phyloP scores from a whole-genome alignment of 805 yeast genomes.

The Starmera amethionina region DNA sequence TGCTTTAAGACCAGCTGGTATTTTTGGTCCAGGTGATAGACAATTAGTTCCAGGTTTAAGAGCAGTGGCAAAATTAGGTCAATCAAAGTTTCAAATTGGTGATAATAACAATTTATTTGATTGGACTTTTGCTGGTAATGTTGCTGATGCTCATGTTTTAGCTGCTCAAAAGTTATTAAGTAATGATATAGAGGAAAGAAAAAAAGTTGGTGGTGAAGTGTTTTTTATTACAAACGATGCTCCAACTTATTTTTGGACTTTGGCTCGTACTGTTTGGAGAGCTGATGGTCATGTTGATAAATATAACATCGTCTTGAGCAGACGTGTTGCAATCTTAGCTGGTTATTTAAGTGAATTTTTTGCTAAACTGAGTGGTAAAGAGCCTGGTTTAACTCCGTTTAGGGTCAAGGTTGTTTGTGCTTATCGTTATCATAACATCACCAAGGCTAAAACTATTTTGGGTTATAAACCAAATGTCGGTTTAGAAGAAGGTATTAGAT shows the following conservation, averaged over 20 bases:
- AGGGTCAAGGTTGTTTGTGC: constrained; percentile 92
- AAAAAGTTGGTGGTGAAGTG: constrained; percentile 67
- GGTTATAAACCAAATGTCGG: constrained; percentile 77
- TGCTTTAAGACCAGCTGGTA: constrained; percentile 94
- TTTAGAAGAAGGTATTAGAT: constrained; percentile 68
- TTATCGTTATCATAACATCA: constrained; percentile 81
- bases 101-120: constrained; percentile 90
- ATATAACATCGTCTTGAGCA: constrained; percentile 54
- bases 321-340: constrained; percentile 67
- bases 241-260: constrained; percentile 94
- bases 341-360: constrained; percentile 77
- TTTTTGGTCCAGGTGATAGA: constrained; percentile 97
- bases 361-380: constrained; percentile 64
- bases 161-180: constrained; percentile 69
- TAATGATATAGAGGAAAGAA: constrained; percentile 27
- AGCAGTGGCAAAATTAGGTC: constrained; percentile 72
- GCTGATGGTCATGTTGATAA: constrained; percentile 82
- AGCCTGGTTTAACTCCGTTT: constrained; percentile 92
- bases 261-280: constrained; percentile 95
- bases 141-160: constrained; percentile 90
- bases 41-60: constrained; percentile 92
- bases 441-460: constrained; percentile 70
- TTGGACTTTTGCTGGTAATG: constrained; percentile 98
- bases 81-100: constrained; percentile 88
- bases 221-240: constrained; percentile 90